phyloP scores from a whole-genome alignment of 257 asterid species.

The Scutellaria baicalensis region DNA sequence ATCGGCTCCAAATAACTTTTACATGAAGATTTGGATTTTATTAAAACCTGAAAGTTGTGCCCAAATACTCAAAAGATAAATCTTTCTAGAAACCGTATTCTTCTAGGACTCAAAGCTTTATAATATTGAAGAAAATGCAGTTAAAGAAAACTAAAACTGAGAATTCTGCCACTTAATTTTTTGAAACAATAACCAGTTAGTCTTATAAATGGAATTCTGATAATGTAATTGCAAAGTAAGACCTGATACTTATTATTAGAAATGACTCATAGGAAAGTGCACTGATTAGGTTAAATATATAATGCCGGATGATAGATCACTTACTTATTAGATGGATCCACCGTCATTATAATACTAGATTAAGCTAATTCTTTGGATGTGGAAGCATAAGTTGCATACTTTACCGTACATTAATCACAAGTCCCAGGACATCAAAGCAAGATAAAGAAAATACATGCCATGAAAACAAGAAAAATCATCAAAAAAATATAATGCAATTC shows the following conservation, averaged over 20 bases:
- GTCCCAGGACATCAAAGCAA: neutral
- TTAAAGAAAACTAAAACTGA: neutral
- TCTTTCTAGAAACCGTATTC: neutral
- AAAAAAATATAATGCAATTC: neutral
- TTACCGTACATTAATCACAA: neutral
- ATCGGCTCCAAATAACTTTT: conserved; percentile 22
- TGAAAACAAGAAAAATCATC: neutral
- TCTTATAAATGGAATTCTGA: neutral
- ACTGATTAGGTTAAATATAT: neutral
- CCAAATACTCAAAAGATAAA: neutral
- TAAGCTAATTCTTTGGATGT: neutral
- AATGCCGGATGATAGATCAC: neutral
- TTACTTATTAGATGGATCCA: neutral
- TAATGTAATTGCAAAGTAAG: neutral
- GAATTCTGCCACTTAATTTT: neutral
- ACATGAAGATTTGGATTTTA: conserved; percentile 8
- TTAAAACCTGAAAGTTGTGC: conserved; percentile 14
- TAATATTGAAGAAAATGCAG: neutral
- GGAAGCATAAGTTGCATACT: neutral
- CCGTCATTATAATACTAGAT: conserved; percentile 3
- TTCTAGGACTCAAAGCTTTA: neutral
- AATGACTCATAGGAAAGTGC: neutral
- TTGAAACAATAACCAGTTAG: neutral
- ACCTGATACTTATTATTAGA: neutral
- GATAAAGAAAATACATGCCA: neutral